Conservation (phyloP, 148 eudicot species). For the Oxyria digyna region DNA sequence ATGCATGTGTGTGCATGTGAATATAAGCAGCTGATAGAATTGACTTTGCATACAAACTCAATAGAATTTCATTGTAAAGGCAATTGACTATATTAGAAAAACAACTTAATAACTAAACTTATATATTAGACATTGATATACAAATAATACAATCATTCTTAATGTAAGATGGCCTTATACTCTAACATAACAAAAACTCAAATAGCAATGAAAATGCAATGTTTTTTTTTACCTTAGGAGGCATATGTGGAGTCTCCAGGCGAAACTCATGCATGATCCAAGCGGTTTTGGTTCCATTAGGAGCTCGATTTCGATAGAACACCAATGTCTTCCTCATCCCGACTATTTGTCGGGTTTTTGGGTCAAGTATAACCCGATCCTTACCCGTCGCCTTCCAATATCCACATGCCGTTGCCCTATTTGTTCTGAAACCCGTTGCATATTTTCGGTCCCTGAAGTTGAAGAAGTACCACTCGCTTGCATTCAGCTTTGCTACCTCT, state of each 20-base stretch:
- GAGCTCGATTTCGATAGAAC: conserved; percentile 10
- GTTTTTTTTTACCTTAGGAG: conserved; percentile 7
- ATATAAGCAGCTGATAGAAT: no score
- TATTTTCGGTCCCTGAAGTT: conserved; percentile 9
- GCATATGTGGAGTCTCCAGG: conserved; percentile 9
- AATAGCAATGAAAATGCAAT: neutral
- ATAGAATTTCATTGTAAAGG: no score
- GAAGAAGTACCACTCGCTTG: conserved; percentile 14
- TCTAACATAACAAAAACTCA: no score
- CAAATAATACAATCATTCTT: no score
- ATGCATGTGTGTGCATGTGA: no score
- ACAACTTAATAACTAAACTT: no score
- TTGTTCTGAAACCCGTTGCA: conserved; percentile 9
- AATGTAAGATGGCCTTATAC: no score
- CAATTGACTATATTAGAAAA: no score
- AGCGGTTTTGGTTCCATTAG: conserved; percentile 10
- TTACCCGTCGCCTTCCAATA: conserved; percentile 16
- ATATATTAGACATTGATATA: no score
- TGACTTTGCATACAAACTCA: no score
- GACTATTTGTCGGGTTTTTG: conserved; percentile 3
- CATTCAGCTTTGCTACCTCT: conserved; percentile 14
- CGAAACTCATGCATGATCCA: conserved; percentile 17
- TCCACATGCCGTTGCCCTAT: conserved; percentile 12
- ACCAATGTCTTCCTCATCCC: conserved; percentile 15
- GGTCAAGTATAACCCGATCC: conserved; percentile 13